Base-by-base conservation (phyloP, 2,329 filamentous ascomycete genomes). In the Raffaelea ambrosiae region DNA sequence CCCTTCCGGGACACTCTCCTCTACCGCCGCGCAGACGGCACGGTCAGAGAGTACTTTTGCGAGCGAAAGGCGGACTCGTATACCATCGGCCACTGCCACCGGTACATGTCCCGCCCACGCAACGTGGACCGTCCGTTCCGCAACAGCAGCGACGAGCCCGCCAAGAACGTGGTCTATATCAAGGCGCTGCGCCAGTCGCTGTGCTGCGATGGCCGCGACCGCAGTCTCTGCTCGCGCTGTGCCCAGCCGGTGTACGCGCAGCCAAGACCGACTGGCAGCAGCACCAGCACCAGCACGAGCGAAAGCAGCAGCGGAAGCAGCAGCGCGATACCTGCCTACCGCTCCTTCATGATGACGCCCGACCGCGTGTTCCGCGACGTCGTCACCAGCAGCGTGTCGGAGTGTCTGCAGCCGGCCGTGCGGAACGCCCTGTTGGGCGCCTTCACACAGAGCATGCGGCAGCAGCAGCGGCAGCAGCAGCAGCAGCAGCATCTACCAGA, bases 291-390 rank as follows among this genome's bases (percentile, higher is more conserved):
- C 14, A 41, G 20, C 9, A 20, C 9, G 5, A 8, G 21, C 10
- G 10, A 31, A 5, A n/a, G n/a, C n/a, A n/a, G n/a, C n/a, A n/a
- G n/a, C n/a, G n/a, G n/a, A n/a, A n/a, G n/a, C n/a, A n/a, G n/a
- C n/a, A n/a, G n/a, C n/a, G n/a, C n/a, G n/a, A n/a, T n/a, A n/a
- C 21, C 14, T 18, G 7, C 22, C 21, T 33, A 47, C 41, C 23
- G 13, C 2, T 8, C 16, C 4, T 10, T 23, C 22, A 50, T 41
- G 38, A 48, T 52, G 48, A 43, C 50, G 5, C 53, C 53, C 1
- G 22, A 46, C 19, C 51, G 48, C 2, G 53, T 54, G 16, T 48
- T 55, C 4, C 52, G 53, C n/a, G 52, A 55, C 39, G 31, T 55
- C 5, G 9, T 55, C 40, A 51, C 48, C 46, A 46, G 40, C 46